These are phyloP conservation scores for Saprolegnia diclina DNA, from an alignment of 352 stramenopile genomes.

Conservation along the genomic window DNA sequence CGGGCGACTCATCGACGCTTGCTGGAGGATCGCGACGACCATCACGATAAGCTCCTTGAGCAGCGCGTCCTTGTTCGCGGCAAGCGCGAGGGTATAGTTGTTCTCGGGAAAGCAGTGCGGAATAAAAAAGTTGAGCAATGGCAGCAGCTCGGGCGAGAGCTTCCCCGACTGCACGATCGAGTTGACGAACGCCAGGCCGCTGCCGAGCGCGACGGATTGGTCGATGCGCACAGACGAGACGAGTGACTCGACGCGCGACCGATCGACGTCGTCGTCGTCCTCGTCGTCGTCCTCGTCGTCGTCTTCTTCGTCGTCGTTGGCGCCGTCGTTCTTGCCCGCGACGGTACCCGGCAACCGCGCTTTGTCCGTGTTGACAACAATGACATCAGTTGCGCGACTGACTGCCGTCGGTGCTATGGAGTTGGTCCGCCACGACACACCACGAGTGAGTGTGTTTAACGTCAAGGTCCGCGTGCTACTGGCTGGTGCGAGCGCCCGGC, in stretches of 20 bases:
- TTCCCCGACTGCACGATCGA: conserved; percentile 14
- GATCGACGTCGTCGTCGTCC: not conserved
- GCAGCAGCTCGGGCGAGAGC: conserved; percentile 5
- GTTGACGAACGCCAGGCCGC: conserved; percentile 21
- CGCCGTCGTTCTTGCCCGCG: too few relatives aligned
- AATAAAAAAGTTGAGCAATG: conserved; percentile 25
- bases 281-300: not conserved
- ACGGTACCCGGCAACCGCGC: not conserved
- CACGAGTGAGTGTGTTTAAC: not conserved
- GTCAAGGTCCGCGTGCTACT: not conserved
- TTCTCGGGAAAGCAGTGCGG: conserved; percentile 27
- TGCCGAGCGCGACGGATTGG: not conserved
- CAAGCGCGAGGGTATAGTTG: conserved; percentile 12
- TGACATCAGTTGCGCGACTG: not conserved
- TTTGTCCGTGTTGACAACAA: conserved; percentile 4
- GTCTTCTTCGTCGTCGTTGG: not conserved
- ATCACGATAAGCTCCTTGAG: conserved; percentile 10
- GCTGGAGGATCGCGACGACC: conserved; percentile 10
- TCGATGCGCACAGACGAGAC: not conserved
- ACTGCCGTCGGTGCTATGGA: too few relatives aligned
- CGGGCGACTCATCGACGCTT: conserved; percentile 40
- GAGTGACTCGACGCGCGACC: not conserved
- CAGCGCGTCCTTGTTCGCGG: conserved; percentile 13
- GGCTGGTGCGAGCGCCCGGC: not conserved
- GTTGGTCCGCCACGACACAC: conserved; percentile 3